Conservation (phyloP, 202 grass and related monocot species). For the Schoenoplectus tabernaemontani region DNA sequence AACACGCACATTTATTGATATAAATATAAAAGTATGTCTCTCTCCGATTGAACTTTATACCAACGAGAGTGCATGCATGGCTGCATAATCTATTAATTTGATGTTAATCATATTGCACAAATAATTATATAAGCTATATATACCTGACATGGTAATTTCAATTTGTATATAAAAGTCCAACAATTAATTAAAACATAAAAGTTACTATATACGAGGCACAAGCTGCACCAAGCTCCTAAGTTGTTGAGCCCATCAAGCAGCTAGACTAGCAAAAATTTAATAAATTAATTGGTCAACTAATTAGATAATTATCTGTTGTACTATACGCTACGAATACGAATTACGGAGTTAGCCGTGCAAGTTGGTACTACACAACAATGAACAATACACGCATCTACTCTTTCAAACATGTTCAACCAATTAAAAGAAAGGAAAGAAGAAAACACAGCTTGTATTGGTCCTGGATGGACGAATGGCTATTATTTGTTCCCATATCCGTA, state of each 20-base stretch:
- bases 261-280: neutral
- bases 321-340: neutral
- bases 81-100: neutral
- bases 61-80: neutral
- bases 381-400: neutral
- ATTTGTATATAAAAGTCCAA: neutral
- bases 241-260: neutral
- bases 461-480: neutral
- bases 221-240: neutral
- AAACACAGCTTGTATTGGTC: conserved; percentile 1
- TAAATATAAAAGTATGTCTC: neutral
- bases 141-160: neutral
- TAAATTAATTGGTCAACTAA: neutral
- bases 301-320: too few species aligned
- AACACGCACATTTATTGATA: neutral
- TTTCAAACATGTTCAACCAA: neutral
- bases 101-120: neutral
- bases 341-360: neutral
- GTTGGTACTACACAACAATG: conserved; percentile 3
- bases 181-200: neutral
- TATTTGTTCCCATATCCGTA: neutral
- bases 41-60: neutral
- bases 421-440: neutral
- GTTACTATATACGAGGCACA: neutral
- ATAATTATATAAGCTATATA: neutral